phyloP scores from a whole-genome alignment of 371 early-diverging fungal genomes.

The Racocetra persica region DNA sequence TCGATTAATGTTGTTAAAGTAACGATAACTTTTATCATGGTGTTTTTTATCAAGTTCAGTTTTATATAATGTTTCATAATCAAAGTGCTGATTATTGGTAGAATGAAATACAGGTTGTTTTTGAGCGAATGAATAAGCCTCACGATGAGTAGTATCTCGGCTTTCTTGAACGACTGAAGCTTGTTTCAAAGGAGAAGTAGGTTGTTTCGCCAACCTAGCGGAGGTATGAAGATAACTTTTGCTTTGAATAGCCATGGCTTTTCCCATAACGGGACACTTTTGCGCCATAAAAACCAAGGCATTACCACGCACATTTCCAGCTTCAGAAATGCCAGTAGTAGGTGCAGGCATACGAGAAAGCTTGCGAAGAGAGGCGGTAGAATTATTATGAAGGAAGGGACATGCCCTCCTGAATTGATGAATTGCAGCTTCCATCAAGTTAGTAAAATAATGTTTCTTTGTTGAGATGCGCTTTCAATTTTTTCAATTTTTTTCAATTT shows the following conservation, averaged over 20 bases:
- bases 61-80: constrained; percentile 89
- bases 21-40: constrained; percentile 95
- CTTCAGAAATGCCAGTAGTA: constrained; percentile 50
- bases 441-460: too few species aligned
- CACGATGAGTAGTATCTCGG: not conserved
- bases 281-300: constrained; percentile 81
- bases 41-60: constrained; percentile 93
- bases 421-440: constrained; percentile 62
- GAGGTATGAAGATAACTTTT: constrained; percentile 58
- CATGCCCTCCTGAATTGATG: constrained; percentile 71
- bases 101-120: constrained; percentile 53
- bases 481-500: too few species aligned
- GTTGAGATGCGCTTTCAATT: too few species aligned
- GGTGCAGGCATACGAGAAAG: constrained; percentile 60
- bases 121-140: constrained; percentile 39
- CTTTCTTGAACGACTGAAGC: constrained; percentile 46
- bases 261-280: constrained; percentile 92
- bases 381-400: constrained; percentile 86
- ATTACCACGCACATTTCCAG: constrained; percentile 51
- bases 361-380: constrained; percentile 78
- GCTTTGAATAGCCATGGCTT: constrained; percentile 77
- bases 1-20: constrained; percentile 99
- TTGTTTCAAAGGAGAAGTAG: constrained; percentile 49
- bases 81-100: constrained; percentile 68
- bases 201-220: constrained; percentile 44